phyloP scores from a whole-genome alignment of 257 asterid species.

The Hygrophila difformis region DNA sequence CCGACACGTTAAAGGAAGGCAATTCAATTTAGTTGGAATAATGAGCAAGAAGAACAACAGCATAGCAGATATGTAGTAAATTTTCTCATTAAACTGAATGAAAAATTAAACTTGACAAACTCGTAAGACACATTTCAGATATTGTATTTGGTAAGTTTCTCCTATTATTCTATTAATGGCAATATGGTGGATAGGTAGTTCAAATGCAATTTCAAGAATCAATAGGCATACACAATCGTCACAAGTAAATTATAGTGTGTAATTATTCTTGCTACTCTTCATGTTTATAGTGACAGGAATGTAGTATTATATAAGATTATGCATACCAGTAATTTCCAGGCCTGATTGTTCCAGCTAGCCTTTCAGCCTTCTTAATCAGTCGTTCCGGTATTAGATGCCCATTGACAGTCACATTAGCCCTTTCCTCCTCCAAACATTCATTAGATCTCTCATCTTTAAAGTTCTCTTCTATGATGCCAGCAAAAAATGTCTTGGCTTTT shows the following conservation, averaged over 20 bases:
- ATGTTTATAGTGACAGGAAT: too few species aligned
- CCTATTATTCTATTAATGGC: too few species aligned
- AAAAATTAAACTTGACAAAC: background rate
- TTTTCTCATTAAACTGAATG: background rate
- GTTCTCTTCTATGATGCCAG: conserved; percentile 43
- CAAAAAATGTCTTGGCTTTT: conserved; percentile 40
- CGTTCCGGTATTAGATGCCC: conserved; percentile 56
- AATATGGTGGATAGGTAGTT: too few species aligned
- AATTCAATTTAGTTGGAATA: background rate
- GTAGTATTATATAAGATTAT: background rate
- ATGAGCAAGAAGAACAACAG: background rate
- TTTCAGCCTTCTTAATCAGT: conserved; percentile 65
- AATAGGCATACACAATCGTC: background rate
- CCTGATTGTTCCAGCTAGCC: conserved; percentile 63
- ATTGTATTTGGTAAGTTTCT: too few species aligned
- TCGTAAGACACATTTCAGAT: too few species aligned
- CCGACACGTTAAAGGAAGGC: background rate
- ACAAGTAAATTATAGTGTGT: background rate
- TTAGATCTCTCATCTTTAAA: conserved; percentile 32
- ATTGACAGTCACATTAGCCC: conserved; percentile 50
- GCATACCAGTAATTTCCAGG: conserved; percentile 89
- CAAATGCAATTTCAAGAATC: background rate
- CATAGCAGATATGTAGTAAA: too few species aligned
- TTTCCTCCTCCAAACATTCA: conserved; percentile 31
- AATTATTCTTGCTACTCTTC: background rate